phyloP scores from a whole-genome alignment of 2,329 filamentous ascomycete genomes.

The Fusarium ambrosium region DNA sequence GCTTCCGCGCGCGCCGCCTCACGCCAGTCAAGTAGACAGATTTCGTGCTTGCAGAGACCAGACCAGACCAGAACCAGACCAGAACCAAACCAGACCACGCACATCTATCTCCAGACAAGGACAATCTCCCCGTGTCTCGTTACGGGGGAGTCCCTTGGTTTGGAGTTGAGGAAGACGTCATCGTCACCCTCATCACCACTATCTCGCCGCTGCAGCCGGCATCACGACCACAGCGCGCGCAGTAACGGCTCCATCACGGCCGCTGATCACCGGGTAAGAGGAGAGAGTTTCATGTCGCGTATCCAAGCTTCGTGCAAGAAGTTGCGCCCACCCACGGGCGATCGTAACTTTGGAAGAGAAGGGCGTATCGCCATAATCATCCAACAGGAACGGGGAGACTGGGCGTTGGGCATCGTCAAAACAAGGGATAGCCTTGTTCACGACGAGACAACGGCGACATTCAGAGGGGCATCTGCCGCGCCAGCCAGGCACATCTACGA shows the following conservation, averaged over 20 bases:
- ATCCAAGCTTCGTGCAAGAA: constrained; percentile 27
- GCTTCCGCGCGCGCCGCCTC: constrained; percentile 22
- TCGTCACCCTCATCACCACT: constrained; percentile 18
- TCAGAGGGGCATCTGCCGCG: constrained; percentile 34
- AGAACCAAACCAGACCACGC: not conserved
- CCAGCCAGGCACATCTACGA: constrained; percentile 29
- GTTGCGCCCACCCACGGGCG: constrained; percentile 34
- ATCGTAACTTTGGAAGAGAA: constrained; percentile 45
- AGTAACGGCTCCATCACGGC: not conserved
- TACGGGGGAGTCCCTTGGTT: not conserved
- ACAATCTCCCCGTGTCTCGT: constrained; percentile 12
- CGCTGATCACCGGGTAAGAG: constrained; percentile 36
- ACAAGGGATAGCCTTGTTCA: constrained; percentile 48
- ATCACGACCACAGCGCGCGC: constrained; percentile 9
- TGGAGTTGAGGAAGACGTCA: constrained; percentile 27
- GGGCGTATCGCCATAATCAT: constrained; percentile 35
- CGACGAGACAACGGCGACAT: constrained; percentile 33
- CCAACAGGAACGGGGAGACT: constrained; percentile 28
- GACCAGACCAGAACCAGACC: constrained; percentile 1
- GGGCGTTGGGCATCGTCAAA: constrained; percentile 45
- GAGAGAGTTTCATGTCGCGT: constrained; percentile 32
- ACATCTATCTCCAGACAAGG: constrained; percentile 22
- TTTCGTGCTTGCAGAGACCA: constrained; percentile 19
- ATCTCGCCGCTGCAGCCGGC: constrained; percentile 11
- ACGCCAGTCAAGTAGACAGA: constrained; percentile 32